phyloP scores from a whole-genome alignment of 2,329 filamentous ascomycete species.

The Talaromyces sp. region DNA sequence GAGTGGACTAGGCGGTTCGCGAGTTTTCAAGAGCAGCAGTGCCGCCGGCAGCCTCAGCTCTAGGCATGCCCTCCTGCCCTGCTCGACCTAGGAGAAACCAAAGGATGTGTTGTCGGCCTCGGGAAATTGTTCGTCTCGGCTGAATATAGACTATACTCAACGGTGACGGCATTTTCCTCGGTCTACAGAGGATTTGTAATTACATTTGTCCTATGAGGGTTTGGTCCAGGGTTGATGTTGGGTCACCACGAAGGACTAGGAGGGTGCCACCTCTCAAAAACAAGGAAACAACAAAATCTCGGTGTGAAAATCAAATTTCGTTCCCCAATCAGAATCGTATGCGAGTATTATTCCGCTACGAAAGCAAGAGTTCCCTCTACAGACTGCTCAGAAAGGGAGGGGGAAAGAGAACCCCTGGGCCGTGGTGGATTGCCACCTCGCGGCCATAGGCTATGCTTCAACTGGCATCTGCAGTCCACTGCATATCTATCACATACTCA shows the following conservation, averaged over 20 bases:
- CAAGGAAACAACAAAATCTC: background rate
- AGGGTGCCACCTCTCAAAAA: background rate
- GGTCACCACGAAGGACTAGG: background rate
- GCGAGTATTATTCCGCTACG: background rate
- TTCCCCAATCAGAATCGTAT: background rate
- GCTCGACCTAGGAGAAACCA: background rate
- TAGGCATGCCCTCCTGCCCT: too few relatives aligned
- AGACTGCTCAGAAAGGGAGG: background rate
- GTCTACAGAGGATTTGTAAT: background rate
- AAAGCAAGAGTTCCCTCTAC: background rate
- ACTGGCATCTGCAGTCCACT: background rate
- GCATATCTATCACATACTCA: constrained; percentile 6
- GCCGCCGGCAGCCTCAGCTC: background rate
- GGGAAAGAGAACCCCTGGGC: background rate
- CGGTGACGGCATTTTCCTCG: background rate
- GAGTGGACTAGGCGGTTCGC: background rate
- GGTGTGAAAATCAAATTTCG: background rate
- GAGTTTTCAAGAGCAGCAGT: background rate
- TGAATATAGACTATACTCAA: background rate
- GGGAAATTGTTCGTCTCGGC: background rate
- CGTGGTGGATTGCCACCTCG: constrained; percentile 5
- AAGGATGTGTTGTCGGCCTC: background rate
- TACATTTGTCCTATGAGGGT: background rate
- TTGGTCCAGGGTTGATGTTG: background rate
- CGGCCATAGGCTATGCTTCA: constrained; percentile 1